Conservation (phyloP, 148 eudicot species). For the Cornus suecica region DNA sequence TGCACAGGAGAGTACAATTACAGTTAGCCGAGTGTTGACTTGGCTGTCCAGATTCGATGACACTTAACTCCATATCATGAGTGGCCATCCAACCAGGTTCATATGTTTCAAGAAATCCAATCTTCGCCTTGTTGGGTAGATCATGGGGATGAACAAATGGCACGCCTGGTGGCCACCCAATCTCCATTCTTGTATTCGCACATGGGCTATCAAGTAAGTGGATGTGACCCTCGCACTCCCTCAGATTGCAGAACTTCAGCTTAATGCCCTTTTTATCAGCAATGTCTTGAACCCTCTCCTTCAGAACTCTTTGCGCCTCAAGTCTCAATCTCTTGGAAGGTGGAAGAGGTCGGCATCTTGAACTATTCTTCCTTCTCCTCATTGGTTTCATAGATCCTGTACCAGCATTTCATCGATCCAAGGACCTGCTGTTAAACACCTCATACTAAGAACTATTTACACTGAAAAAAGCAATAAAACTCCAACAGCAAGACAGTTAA, state of each 20-base stretch:
- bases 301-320: slow-evolving; percentile 96
- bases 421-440: slow-evolving; percentile 79
- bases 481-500: slow-evolving; percentile 6
- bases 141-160: slow-evolving; percentile 99
- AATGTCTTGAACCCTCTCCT: slow-evolving; percentile 98
- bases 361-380: slow-evolving; percentile 63
- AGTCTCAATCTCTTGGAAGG: slow-evolving; percentile 96
- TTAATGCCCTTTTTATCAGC: slow-evolving; percentile 98
- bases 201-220: slow-evolving; percentile 86
- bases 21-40: slow-evolving; percentile 57
- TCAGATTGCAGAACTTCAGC: slow-evolving; percentile 83
- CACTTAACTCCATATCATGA: slow-evolving; percentile 81
- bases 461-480: slow-evolving; percentile 11
- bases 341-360: slow-evolving; percentile 84
- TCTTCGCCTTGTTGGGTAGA: slow-evolving; percentile 97
- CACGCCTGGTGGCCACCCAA: slow-evolving; percentile 97
- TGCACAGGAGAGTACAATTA: slow-evolving; percentile 30
- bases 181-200: slow-evolving; percentile 79
- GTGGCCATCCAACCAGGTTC: slow-evolving; percentile 99
- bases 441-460: slow-evolving; percentile 48
- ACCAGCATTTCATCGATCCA: slow-evolving; percentile 86
- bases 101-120: slow-evolving; percentile 93
- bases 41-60: slow-evolving; percentile 69
- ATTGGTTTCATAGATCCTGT: slow-evolving; percentile 86
- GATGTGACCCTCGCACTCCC: slow-evolving; percentile 88